Evolutionary conservation across 805 yeast genomes (phyloP), one percentile per base, ranked within the genome.

Genomic region (Ogataea saltuana): DNA sequence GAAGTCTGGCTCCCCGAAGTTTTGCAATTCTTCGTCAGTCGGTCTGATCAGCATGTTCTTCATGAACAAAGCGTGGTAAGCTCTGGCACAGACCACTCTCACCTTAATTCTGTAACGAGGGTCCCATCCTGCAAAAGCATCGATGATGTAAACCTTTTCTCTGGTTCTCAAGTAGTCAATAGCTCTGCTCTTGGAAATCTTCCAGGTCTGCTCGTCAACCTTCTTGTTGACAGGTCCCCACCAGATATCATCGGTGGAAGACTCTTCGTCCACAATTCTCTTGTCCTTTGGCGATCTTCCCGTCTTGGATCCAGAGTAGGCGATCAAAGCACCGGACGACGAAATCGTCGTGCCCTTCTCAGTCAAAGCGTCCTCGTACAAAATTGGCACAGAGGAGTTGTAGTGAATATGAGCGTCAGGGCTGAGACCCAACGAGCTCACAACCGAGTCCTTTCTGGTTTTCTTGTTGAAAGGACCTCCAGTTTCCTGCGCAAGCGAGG

Each of bases 191-290:
- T 95, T 85, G 67, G 95, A 87, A 59, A 91, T 89, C 59, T 81
- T 80, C 98, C 98, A 91, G 17, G 97, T 89, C 65, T 83, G 82
- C 70, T 88, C 96, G 48, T 88, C 85, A 57, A 91, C 90, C 71
- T 91, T 87, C 71, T 86, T 88, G 75, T 91, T 91, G 55, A 91
- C 99, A 2, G 98, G 98, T 19, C 99, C 99, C 99, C 99, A 91
- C 99, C 99, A 91, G 58, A 91, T 81, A 61, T 90, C 74, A 46
- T 87, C 77, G 48, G 77, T 70, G 29, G 97, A 88, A 39, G 93
- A 76, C 57, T 80, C 85, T 74, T 93, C 98, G 60, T 90, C 97
- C 50, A 91, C 97, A 66, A 91, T 88, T 73, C 99, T 86, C 70
- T 91, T 91, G 72, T 91, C 99, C 74, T 86, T 87, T 65, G 99